Conservation (phyloP, 148 eudicot species). For the Vaccinium macrocarpon region DNA sequence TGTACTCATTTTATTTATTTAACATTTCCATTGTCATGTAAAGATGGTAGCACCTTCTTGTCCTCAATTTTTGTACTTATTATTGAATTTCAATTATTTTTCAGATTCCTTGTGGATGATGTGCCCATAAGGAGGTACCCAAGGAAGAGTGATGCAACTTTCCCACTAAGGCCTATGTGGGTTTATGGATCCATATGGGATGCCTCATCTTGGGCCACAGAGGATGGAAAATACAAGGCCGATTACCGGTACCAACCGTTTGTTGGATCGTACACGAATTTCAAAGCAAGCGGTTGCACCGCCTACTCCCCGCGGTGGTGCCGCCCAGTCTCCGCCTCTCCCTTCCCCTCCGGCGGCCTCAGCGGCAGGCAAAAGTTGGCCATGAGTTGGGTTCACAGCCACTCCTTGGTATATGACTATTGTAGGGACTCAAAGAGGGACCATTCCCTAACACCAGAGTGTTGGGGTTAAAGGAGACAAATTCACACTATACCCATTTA, state of each 20-base stretch:
- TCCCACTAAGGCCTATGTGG: conserved; percentile 95
- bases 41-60: background rate
- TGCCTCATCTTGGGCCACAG: conserved; percentile 98
- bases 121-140: conserved; percentile 86
- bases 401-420: conserved; percentile 65
- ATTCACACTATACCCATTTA: background rate
- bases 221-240: conserved; percentile 85
- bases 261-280: conserved; percentile 61
- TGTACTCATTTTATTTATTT: background rate
- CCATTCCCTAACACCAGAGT: conserved; percentile 83
- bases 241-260: conserved; percentile 87
- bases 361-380: conserved; percentile 44
- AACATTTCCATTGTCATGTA: background rate
- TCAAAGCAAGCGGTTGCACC: conserved; percentile 74
- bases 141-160: conserved; percentile 71
- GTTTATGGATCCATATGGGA: conserved; percentile 97
- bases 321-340: conserved; percentile 68
- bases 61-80: background rate
- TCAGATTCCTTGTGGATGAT: conserved; percentile 93
- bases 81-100: background rate
- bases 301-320: conserved; percentile 59
- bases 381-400: conserved; percentile 75
- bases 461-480: conserved; percentile 40
- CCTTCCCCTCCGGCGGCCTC: conserved; percentile 60
- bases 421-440: conserved; percentile 72